phyloP scores from a whole-genome alignment of 768 basidiomycete species.

The Leucosporidium scottii region DNA sequence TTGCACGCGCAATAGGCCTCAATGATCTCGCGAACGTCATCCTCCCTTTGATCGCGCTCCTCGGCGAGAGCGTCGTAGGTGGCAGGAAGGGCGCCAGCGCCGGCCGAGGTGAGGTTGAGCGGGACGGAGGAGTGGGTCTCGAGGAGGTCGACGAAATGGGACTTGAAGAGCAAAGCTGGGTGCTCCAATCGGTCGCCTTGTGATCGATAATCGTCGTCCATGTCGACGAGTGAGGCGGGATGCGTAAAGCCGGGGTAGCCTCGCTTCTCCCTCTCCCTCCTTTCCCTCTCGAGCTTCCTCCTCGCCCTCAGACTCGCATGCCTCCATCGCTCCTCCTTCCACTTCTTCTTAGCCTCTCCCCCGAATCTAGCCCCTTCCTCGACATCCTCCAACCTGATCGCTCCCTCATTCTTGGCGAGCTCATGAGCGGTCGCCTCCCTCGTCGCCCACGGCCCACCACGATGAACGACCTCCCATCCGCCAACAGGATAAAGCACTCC shows the following conservation, averaged over 20 bases:
- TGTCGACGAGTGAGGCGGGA: background rate
- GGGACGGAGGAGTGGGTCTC: background rate
- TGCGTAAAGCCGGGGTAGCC: background rate
- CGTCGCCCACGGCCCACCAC: background rate
- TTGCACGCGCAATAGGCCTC: background rate
- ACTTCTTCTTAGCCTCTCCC: background rate
- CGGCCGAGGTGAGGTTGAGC: background rate
- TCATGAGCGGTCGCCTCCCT: background rate
- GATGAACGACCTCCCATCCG: background rate
- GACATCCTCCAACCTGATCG: background rate
- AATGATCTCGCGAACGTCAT: background rate
- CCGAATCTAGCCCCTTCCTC: background rate
- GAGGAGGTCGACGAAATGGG: background rate
- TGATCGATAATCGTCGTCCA: background rate
- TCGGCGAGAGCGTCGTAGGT: background rate
- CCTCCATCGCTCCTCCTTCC: background rate
- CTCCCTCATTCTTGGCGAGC: background rate
- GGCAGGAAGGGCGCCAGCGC: background rate
- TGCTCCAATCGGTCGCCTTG: background rate
- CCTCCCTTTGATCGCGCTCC: slow-evolving; percentile 1
- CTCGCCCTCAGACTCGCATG: background rate
- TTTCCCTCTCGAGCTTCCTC: background rate
- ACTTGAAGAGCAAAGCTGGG: background rate
- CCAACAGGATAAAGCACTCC: background rate
- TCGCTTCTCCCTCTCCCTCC: slow-evolving; percentile 2